A percentile compares a stretch with the other conserved stretches of the same genome.
Conservation (phyloP, 164 flowering plant genomes). For the Protea cynaroides region DNA sequence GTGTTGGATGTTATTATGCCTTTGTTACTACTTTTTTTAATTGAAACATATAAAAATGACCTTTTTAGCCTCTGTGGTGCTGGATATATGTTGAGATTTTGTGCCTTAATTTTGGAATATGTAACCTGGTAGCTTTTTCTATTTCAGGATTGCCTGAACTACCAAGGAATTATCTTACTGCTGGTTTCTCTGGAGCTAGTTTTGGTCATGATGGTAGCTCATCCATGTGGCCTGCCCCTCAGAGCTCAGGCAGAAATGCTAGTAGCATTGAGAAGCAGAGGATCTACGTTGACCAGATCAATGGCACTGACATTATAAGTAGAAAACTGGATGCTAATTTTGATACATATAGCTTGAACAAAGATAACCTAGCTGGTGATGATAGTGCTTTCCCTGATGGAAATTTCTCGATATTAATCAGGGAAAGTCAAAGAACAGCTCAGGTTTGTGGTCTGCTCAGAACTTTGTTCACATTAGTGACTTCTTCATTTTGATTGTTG, state of each 20-base stretch:
- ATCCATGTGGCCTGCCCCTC: slow-evolving; percentile 22
- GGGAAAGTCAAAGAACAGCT: slow-evolving; percentile 13
- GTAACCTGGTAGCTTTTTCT: neutral
- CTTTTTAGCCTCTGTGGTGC: too few relatives aligned
- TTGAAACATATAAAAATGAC: too few relatives aligned
- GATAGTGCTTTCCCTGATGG: slow-evolving; percentile 7
- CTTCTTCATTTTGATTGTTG: neutral
- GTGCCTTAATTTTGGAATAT: neutral
- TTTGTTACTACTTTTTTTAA: too few relatives aligned
- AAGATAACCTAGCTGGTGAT: slow-evolving; percentile 2
- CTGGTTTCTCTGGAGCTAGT: slow-evolving; percentile 18
- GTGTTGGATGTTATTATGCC: too few relatives aligned
- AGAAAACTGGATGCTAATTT: slow-evolving; percentile 20
- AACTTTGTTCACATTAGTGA: neutral
- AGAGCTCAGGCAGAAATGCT: slow-evolving; percentile 12
- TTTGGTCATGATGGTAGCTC: slow-evolving; percentile 12
- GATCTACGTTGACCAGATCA: slow-evolving; percentile 15
- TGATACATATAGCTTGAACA: slow-evolving; percentile 12
- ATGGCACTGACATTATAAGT: slow-evolving; percentile 18
- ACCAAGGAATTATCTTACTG: slow-evolving; percentile 14
- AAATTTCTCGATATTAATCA: neutral
- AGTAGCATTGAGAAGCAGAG: slow-evolving; percentile 14
- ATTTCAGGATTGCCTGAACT: slow-evolving; percentile 21
- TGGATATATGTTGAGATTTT: too few relatives aligned
- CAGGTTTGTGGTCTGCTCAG: slow-evolving; percentile 22